phyloP scores from a whole-genome alignment of 768 basidiomycete genomes.

The Mycena metata region DNA sequence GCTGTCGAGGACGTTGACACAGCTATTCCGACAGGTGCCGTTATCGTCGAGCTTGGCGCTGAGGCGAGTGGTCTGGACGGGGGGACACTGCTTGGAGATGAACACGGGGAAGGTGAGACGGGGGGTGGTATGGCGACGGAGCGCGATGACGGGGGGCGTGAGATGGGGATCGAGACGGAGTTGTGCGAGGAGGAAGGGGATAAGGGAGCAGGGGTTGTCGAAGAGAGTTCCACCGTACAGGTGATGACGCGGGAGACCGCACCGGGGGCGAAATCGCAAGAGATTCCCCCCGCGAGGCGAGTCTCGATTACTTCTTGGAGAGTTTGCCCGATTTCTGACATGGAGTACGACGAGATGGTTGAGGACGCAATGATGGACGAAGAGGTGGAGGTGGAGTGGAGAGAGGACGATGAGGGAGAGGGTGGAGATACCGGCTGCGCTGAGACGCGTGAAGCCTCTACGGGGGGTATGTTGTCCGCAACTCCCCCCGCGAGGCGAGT shows the following conservation, averaged over 20 bases:
- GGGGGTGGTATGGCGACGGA: no score
- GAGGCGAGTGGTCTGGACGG: no score
- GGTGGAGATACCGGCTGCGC: neutral
- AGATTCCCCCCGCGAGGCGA: slow-evolving; percentile 21
- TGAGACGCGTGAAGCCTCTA: slow-evolving; percentile 11
- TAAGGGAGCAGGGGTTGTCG: no score
- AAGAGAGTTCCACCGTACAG: no score
- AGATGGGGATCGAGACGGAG: no score
- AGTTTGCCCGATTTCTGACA: neutral
- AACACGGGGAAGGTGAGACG: no score
- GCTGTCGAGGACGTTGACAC: slow-evolving; percentile 1
- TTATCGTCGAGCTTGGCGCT: neutral
- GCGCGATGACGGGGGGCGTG: no score
- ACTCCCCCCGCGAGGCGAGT: no score
- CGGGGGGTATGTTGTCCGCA: no score
- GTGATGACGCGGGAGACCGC: slow-evolving; percentile 17
- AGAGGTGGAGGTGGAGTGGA: no score
- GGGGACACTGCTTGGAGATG: no score
- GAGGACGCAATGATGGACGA: neutral
- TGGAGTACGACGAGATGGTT: neutral
- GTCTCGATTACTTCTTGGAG: neutral
- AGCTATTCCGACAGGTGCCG: neutral
- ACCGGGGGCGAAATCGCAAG: slow-evolving; percentile 15
- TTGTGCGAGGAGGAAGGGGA: neutral
- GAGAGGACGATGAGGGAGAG: no score